Base-by-base conservation (phyloP, 2,329 filamentous ascomycete species). In the Trichoderma koningii region DNA sequence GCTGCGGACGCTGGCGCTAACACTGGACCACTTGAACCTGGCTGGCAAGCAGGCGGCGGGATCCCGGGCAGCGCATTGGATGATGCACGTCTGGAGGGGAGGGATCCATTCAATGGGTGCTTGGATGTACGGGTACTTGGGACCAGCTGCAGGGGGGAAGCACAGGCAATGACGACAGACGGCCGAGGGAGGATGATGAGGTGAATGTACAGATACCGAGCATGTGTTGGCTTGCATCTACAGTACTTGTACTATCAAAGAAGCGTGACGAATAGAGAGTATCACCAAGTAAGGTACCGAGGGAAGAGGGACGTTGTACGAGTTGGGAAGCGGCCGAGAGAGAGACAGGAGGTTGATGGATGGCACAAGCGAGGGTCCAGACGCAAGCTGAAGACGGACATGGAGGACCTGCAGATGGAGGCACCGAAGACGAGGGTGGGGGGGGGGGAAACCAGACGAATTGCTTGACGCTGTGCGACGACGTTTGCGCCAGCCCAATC, bases 151-250 rank as follows among this genome's bases (percentile, higher is more conserved):
- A 56, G 47, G 57, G 57, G 30, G 42, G 26, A 28, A 23, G 34
- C 34, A 34, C 57, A 51, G 34, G 57, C 57, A 52, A 61, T 61
- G 57, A 61, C 47, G 57, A 61, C 57, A 61, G 57, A 61, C 57
- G 42, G 47, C 57, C 41, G 57, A 61, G 42, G 34, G 34, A 38
- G 12, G 9, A 12, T 14, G 34, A 38, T 38, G 34, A 38, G 34
- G 34, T 38, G 34, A 38, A 14, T 38, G 34, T 38, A 14, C 34
- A 14, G 5, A 3, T 14, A 38, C 34, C 12, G 12, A 14, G 34
- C 14, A 5, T 38, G 4, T 14, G 34, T 34, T 34, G 34, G 14
- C 14, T 4, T 5, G 2, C 5, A 3, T 1, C 12, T 38, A 38
- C 10, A 5, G 34, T 5, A 38, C 34, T 38, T 3, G 21, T 23